These are phyloP conservation scores for Avena sativa DNA, from an alignment of 176 grass and related monocot genomes.

Conservation along the genomic window DNA sequence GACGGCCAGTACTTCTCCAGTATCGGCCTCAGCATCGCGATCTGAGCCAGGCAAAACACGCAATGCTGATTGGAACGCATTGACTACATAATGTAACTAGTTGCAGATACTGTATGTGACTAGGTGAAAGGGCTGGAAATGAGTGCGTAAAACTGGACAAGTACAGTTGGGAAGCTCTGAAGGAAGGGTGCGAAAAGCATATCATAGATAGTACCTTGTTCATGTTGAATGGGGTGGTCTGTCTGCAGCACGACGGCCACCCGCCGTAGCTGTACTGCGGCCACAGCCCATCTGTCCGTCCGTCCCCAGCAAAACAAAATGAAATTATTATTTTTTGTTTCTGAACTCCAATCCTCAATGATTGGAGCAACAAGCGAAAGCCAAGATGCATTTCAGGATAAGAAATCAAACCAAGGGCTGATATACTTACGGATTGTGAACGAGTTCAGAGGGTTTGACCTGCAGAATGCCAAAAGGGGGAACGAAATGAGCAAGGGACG, in stretches of 20 bases:
- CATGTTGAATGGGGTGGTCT: conserved; percentile 59
- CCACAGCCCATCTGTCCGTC: conserved; percentile 82
- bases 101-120: neutral
- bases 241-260: conserved; percentile 88
- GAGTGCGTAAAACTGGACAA: neutral
- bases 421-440: conserved; percentile 90
- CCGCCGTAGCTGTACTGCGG: conserved; percentile 71
- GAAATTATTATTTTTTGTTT: neutral
- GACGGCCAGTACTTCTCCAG: conserved; percentile 91
- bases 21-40: conserved; percentile 68
- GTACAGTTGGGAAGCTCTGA: neutral
- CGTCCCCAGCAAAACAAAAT: conserved; percentile 1
- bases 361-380: neutral
- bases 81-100: too few relatives aligned
- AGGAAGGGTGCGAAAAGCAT: too few relatives aligned
- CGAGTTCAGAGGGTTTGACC: conserved; percentile 61
- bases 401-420: neutral
- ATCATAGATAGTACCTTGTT: conserved; percentile 53
- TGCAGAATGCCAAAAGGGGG: conserved; percentile 48
- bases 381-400: neutral
- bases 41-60: conserved; percentile 39
- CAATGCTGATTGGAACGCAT: too few relatives aligned
- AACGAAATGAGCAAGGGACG: conserved; percentile 35
- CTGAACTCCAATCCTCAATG: too few relatives aligned
- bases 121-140: neutral